Conservation (phyloP, 306 rosid species). For the Luffa acutangula region DNA sequence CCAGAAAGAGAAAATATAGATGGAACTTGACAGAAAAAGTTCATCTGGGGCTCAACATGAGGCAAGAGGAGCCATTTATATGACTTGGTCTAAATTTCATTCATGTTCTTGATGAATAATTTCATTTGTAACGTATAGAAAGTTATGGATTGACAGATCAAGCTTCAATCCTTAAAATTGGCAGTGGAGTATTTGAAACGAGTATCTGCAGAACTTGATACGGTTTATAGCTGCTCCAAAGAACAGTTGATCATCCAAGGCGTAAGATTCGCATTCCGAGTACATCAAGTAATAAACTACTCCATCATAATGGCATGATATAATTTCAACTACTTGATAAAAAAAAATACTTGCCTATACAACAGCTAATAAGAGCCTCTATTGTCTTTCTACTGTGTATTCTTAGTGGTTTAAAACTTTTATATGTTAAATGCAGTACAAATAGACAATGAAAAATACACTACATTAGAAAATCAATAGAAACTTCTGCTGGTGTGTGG, state of each 20-base stretch:
- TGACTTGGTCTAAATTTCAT: neutral
- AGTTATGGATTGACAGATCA: conserved; percentile 32
- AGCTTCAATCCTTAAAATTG: conserved; percentile 84
- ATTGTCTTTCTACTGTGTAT: neutral
- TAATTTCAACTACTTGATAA: neutral
- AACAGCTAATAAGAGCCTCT: no score
- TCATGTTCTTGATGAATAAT: neutral
- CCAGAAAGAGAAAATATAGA: neutral
- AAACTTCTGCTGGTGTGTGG: neutral
- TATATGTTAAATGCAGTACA: neutral
- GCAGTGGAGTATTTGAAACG: conserved; percentile 83
- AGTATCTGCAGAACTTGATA: conserved; percentile 79
- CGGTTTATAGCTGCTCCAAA: conserved; percentile 46
- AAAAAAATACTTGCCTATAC: no score
- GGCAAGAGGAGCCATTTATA: neutral
- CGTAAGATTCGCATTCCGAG: conserved; percentile 79
- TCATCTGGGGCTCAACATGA: neutral
- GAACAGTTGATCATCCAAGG: conserved; percentile 83
- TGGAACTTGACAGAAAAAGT: neutral
- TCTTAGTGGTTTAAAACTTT: no score
- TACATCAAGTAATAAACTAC: conserved; percentile 70
- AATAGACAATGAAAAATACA: neutral
- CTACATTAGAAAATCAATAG: neutral
- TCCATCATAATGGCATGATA: neutral
- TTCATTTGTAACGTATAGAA: neutral